Base-by-base conservation (phyloP, 2,329 filamentous ascomycete species). In the Aspergillus vadensis region DNA sequence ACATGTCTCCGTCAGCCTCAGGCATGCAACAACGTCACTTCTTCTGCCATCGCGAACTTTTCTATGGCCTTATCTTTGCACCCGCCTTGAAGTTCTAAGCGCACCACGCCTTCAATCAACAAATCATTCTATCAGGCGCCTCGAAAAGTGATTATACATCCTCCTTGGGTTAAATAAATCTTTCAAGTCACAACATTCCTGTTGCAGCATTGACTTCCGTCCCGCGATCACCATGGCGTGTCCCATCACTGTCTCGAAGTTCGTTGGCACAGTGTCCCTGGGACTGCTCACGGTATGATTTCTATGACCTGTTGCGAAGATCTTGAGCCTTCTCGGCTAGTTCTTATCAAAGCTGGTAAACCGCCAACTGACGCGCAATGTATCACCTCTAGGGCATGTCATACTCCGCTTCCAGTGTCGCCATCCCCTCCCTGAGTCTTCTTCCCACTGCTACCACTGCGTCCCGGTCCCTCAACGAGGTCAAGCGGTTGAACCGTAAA, bases 211-310 rank as follows among this genome's bases (percentile, higher is more conserved):
- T 32, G 30, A 32, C 15, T 21, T 19, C 14, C 25, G 21, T 39
- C 12, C 15, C n/a, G 21, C 14, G 14, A 55, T 39, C 68, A 82
- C 74, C 77, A 90, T 92, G 86, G 83, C 86, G 69, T 86, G 85
- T 69, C 87, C 83, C 70, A 86, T 97, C 72, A 88, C 91, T 58
- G 80, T 90, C 76, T 87, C 91, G 80, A 97, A 98, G 81, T 97
- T 97, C 76, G 90, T 97, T 68, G 94, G 94, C 72, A 96, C 92
- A 55, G 86, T 96, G 67, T 94, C 90, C 70, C 84, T 97, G 60
- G 94, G 94, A 65, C 84, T 97, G 59, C 80, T 96, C 76, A 97
- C 92, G 61, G 92, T 96, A 85, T 38, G 14, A 43, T 21, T 25
- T 17, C 8, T 57, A 41, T 38, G 21, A 5, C 41, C 17, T n/a